A percentile compares a stretch with the other conserved stretches of the same genome.
These are phyloP conservation scores for Pseudogymnoascus sp. DNA, from an alignment of 2,329 filamentous ascomycete genomes.

Conservation along the genomic window DNA sequence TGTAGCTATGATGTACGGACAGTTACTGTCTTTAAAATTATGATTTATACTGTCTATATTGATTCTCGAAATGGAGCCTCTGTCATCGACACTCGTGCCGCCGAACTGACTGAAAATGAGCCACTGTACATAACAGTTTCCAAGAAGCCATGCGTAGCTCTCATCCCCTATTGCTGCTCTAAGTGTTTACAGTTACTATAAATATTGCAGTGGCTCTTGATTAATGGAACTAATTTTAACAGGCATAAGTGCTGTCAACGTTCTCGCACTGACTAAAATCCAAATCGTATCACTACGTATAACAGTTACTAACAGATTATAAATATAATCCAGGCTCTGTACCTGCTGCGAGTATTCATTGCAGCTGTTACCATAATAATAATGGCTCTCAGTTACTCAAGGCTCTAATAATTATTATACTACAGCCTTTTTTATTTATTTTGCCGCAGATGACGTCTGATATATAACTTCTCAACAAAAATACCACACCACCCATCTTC, in stretches of 20 bases:
- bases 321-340: too few relatives aligned
- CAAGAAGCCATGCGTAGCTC: neutral
- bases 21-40: neutral
- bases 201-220: neutral
- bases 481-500: neutral
- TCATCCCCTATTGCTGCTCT: too few relatives aligned
- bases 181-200: neutral
- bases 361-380: neutral
- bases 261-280: too few relatives aligned
- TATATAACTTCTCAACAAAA: neutral
- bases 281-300: too few relatives aligned
- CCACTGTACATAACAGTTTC: neutral
- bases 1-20: neutral
- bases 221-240: neutral
- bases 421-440: neutral
- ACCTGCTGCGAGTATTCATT: too few relatives aligned
- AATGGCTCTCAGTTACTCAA: neutral
- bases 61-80: neutral
- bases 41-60: neutral
- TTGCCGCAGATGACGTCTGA: neutral
- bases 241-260: too few relatives aligned
- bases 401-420: neutral
- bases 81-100: neutral
- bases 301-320: too few relatives aligned
- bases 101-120: neutral